phyloP scores from a whole-genome alignment of 805 yeast species.

The Torulaspora franciscae region DNA sequence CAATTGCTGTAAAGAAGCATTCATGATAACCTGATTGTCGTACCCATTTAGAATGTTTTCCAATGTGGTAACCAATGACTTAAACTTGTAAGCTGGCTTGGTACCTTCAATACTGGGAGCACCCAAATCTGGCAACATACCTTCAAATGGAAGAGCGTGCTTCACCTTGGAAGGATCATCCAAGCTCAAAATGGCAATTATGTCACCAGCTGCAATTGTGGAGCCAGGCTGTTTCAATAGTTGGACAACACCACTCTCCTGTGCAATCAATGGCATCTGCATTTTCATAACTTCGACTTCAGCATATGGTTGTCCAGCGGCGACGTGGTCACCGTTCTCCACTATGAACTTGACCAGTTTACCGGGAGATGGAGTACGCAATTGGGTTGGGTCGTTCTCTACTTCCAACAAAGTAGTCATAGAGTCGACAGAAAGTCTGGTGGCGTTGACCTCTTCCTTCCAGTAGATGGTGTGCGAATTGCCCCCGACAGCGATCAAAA shows the following conservation, averaged over 20 bases:
- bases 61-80: conserved; percentile 53
- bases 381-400: conserved; percentile 97
- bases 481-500: conserved; percentile 82
- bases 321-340: conserved; percentile 91
- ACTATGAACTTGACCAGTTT: conserved; percentile 89
- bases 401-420: conserved; percentile 91
- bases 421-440: conserved; percentile 90
- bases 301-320: conserved; percentile 90
- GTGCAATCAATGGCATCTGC: conserved; percentile 96
- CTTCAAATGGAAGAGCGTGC: conserved; percentile 93
- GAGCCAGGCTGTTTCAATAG: conserved; percentile 96
- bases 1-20: conserved; percentile 67
- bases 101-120: conserved; percentile 77
- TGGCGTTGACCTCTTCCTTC: conserved; percentile 96
- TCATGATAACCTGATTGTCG: conserved; percentile 94
- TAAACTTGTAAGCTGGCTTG: conserved; percentile 74
- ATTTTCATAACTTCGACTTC: conserved; percentile 99
- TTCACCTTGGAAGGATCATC: conserved; percentile 97
- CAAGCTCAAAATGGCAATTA: conserved; percentile 85
- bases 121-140: conserved; percentile 86
- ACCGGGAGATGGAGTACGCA: conserved; percentile 99
- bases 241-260: conserved; percentile 90
- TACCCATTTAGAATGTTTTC: conserved; percentile 81
- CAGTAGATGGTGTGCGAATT: conserved; percentile 93
- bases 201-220: conserved; percentile 94